A percentile compares a stretch with the other conserved stretches of the same genome.
Evolutionary conservation across 108 stramenopile genomes (phyloP).

Genomic region (Cyclotella baltica): DNA sequence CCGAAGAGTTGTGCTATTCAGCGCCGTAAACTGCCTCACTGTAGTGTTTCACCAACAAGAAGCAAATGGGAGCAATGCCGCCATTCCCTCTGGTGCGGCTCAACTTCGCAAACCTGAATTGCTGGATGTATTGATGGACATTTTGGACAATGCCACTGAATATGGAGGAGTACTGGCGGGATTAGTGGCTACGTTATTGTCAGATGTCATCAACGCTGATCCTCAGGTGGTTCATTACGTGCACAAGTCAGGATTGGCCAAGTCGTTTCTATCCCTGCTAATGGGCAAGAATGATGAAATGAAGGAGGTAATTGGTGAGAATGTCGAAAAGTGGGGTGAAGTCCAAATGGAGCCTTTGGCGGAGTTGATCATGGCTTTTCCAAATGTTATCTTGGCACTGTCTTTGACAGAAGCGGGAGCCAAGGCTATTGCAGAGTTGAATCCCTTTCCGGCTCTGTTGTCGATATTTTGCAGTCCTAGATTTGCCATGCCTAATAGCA

Average conservation of each 20-base stretch:
- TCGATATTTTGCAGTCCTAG: slow-evolving; percentile 80
- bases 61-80: slow-evolving; percentile 44
- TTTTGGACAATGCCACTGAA: slow-evolving; percentile 67
- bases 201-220: slow-evolving; percentile 91
- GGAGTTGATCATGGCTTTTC: slow-evolving; percentile 91
- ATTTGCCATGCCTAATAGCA: slow-evolving; percentile 87
- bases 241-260: slow-evolving; percentile 79
- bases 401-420: slow-evolving; percentile 90
- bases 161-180: slow-evolving; percentile 86
- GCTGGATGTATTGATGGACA: slow-evolving; percentile 61
- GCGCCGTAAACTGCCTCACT: slow-evolving; percentile 81
- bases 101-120: slow-evolving; percentile 74
- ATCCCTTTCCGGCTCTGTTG: slow-evolving; percentile 89
- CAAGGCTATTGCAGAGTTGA: slow-evolving; percentile 65
- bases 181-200: slow-evolving; percentile 70
- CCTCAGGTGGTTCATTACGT: slow-evolving; percentile 86
- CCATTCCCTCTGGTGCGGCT: slow-evolving; percentile 61
- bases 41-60: slow-evolving; percentile 87
- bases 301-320: slow-evolving; percentile 17
- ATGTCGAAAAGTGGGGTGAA: slow-evolving; percentile 36
- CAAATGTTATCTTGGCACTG: slow-evolving; percentile 88
- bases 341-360: slow-evolving; percentile 75
- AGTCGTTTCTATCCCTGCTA: slow-evolving; percentile 73
- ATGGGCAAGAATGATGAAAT: slow-evolving; percentile 41
- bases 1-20: slow-evolving; percentile 79